Base-by-base conservation (phyloP, 1,284 basidiomycete genomes). In the Schizophyllum amplum region DNA sequence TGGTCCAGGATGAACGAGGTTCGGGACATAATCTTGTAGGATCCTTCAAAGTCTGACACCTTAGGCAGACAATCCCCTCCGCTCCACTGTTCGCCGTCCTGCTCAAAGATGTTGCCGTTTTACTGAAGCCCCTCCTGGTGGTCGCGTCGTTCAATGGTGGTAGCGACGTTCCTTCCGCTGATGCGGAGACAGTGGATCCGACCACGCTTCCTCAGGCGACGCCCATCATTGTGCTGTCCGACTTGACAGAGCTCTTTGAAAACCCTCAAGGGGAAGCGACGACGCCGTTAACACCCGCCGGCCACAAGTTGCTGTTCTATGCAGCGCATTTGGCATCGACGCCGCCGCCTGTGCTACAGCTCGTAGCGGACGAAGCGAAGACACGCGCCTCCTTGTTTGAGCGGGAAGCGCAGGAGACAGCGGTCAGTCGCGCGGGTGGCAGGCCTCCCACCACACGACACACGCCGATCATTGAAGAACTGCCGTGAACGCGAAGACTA, bases 261-360 rank as follows among this genome's bases (percentile, higher is more conserved):
- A 17, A 9, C 33, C n/a, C n/a, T n/a, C n/a, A n/a, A n/a, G n/a
- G n/a, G n/a, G 33, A 9, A 3, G 33, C 33, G 33, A 42, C 33
- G 13, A 42, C 33, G 33, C 33, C 33, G 17, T 42, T 17, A 2
- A 42, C 33, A 9, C 78, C 76, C 60, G 71, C 77, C 58, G 68
- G 71, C 23, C 79, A 75, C 61, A 86, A 82, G 71, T 66, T 81
- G 54, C 68, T 73, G 48, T 87, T 83, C 66, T 87, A 86, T 63
- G 78, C 77, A 4, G 81, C 77, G 1, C 76, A 82, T 55, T 65
- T 80, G 13, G 33, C 33, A 9, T 42, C 33, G 33, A 42, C 33
- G 33, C 33, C 33, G 33, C 3, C 33, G 3, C 33, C 11, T 9
- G 33, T 42, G 33, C 7, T 42, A 9, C 33, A 42, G 33, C 7